phyloP scores from a whole-genome alignment of 768 basidiomycete species.

The Chalciporus piperatus region DNA sequence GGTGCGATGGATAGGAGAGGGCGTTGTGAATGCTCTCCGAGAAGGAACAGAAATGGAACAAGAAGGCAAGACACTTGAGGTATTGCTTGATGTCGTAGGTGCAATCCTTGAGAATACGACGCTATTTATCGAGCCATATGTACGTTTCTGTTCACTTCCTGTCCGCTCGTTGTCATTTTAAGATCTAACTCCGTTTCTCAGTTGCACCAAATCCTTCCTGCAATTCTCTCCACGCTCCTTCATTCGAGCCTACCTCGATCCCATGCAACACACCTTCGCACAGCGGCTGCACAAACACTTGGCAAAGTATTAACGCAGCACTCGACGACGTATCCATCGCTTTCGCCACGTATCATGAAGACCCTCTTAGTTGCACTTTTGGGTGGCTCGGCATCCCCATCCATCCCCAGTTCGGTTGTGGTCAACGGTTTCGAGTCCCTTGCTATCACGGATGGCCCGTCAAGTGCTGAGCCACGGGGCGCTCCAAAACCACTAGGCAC shows the following conservation, averaged over 20 bases:
- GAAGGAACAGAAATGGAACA: slow-evolving; percentile 51
- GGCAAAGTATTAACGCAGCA: slow-evolving; percentile 78
- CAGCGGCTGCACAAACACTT: slow-evolving; percentile 79
- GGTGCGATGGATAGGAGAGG: slow-evolving; percentile 92
- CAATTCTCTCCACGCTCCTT: slow-evolving; percentile 86
- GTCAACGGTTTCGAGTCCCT: slow-evolving; percentile 30
- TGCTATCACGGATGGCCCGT: slow-evolving; percentile 15
- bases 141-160: slow-evolving; percentile 40
- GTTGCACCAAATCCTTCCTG: slow-evolving; percentile 95
- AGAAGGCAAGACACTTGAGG: slow-evolving; percentile 72
- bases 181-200: slow-evolving; percentile 27
- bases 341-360: slow-evolving; percentile 89
- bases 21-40: slow-evolving; percentile 63
- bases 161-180: not conserved
- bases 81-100: slow-evolving; percentile 79
- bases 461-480: slow-evolving; percentile 40
- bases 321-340: slow-evolving; percentile 84
- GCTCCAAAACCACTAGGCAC: slow-evolving; percentile 71
- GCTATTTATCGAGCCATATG: slow-evolving; percentile 95
- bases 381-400: slow-evolving; percentile 14
- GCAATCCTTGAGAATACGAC: slow-evolving; percentile 84
- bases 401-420: slow-evolving; percentile 11
- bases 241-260: slow-evolving; percentile 79
- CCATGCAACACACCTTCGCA: slow-evolving; percentile 71
- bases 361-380: slow-evolving; percentile 87